Evolutionary conservation across 805 yeast species (phyloP).

Genomic region (Peterozyma toletana): DNA sequence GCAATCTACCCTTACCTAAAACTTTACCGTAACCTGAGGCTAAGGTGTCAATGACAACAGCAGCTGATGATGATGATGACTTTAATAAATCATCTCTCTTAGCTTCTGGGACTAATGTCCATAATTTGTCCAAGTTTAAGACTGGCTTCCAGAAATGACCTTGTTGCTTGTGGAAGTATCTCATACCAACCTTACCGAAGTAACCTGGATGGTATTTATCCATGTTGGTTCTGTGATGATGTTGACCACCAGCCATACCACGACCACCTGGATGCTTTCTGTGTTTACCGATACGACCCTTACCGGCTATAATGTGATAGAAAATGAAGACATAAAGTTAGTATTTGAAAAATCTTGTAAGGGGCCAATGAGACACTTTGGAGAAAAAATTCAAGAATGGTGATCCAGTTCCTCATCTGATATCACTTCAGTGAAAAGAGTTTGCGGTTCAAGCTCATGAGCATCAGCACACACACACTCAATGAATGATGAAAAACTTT

Average conservation of each 20-base stretch:
- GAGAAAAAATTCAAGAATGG: no score
- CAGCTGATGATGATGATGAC: constrained; percentile 78
- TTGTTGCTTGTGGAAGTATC: constrained; percentile 96
- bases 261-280: constrained; percentile 99
- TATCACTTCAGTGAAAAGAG: no score
- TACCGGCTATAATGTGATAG: constrained; percentile 72
- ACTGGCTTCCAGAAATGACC: constrained; percentile 97
- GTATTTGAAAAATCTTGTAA: background rate
- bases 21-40: constrained; percentile 99
- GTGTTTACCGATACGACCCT: constrained; percentile 99
- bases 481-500: no score
- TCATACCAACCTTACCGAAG: constrained; percentile 99
- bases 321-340: background rate
- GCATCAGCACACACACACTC: no score
- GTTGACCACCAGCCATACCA: constrained; percentile 99
- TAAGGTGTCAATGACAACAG: constrained; percentile 98
- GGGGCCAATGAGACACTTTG: no score
- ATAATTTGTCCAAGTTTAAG: constrained; percentile 95
- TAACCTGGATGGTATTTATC: constrained; percentile 99
- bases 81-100: constrained; percentile 91
- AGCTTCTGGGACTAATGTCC: constrained; percentile 93
- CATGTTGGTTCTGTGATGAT: constrained; percentile 99
- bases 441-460: no score
- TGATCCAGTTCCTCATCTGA: no score
- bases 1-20: constrained; percentile 98